These are phyloP conservation scores for Termitomyces sp. DNA, from an alignment of 1,284 basidiomycete species.

Conservation along the genomic window DNA sequence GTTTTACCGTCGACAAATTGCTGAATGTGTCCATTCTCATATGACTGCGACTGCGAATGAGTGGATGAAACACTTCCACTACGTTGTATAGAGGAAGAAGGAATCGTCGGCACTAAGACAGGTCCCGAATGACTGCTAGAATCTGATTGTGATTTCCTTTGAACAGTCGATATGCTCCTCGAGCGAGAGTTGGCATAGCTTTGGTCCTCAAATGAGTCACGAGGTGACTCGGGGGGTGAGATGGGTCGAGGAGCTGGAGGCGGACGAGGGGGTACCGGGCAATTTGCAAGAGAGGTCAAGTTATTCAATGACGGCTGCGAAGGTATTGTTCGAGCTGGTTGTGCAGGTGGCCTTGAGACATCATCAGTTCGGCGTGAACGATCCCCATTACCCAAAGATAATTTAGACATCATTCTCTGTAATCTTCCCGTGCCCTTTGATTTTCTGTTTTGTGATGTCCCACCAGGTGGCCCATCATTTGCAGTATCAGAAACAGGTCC, in stretches of 20 bases:
- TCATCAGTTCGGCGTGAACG: constrained; percentile 33
- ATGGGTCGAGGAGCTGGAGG: constrained; percentile 35
- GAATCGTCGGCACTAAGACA: background rate
- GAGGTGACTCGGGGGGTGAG: constrained; percentile 39
- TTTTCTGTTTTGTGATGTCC: constrained; percentile 34
- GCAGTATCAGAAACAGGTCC: constrained; percentile 6
- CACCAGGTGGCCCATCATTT: constrained; percentile 12
- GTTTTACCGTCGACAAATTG: background rate
- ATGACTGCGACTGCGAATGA: constrained; percentile 5
- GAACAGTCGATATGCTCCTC: constrained; percentile 15
- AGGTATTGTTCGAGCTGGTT: constrained; percentile 20
- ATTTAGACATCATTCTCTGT: constrained; percentile 74
- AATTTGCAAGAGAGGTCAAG: constrained; percentile 46
- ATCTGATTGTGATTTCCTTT: constrained; percentile 5
- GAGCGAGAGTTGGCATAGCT: constrained; percentile 10
- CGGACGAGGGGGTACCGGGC: constrained; percentile 51
- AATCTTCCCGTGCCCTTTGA: constrained; percentile 50
- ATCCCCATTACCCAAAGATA: constrained; percentile 51
- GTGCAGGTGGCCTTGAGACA: constrained; percentile 15
- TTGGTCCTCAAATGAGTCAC: constrained; percentile 22
- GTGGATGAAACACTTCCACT: constrained; percentile 8
- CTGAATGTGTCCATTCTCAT: constrained; percentile 12
- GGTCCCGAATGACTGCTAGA: constrained; percentile 4
- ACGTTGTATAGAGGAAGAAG: constrained; percentile 5
- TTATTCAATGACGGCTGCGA: constrained; percentile 35